Evolutionary conservation across 345 rosid species (phyloP).

Genomic region (Hibiscus syriacus): DNA sequence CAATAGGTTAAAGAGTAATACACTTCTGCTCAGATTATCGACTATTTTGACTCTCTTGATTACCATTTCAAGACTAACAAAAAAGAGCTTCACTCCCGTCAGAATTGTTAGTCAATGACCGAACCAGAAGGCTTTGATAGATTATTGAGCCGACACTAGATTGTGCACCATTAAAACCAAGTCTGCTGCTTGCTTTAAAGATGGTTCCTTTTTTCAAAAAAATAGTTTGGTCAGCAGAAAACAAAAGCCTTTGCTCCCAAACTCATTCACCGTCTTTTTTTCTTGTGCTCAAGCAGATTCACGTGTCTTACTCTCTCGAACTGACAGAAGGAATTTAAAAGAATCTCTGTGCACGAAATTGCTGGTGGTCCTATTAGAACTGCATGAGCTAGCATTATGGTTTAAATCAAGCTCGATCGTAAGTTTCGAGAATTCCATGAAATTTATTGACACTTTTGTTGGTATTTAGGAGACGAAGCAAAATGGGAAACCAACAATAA

Average conservation of each 20-base stretch:
- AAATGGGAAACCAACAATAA: neutral
- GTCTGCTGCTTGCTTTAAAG: neutral
- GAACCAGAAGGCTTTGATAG: neutral
- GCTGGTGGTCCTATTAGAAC: too few species aligned
- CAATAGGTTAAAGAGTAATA: neutral
- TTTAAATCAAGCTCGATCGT: neutral
- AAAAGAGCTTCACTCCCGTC: neutral
- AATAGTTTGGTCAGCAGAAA: neutral
- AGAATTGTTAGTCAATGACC: neutral
- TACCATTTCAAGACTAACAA: neutral
- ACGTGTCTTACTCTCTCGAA: neutral
- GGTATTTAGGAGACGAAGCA: too few species aligned
- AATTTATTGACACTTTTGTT: neutral
- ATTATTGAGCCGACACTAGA: neutral
- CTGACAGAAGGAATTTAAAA: neutral
- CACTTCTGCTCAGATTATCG: neutral
- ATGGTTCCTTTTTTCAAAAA: neutral
- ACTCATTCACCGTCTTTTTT: neutral
- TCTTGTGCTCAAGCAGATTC: neutral
- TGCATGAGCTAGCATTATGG: too few species aligned
- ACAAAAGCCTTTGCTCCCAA: neutral
- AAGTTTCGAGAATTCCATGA: neutral
- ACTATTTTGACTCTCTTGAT: neutral
- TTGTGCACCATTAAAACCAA: neutral
- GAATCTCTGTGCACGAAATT: too few species aligned